phyloP scores from a whole-genome alignment of 2,329 filamentous ascomycete species.

The Aspergillus neoniger region DNA sequence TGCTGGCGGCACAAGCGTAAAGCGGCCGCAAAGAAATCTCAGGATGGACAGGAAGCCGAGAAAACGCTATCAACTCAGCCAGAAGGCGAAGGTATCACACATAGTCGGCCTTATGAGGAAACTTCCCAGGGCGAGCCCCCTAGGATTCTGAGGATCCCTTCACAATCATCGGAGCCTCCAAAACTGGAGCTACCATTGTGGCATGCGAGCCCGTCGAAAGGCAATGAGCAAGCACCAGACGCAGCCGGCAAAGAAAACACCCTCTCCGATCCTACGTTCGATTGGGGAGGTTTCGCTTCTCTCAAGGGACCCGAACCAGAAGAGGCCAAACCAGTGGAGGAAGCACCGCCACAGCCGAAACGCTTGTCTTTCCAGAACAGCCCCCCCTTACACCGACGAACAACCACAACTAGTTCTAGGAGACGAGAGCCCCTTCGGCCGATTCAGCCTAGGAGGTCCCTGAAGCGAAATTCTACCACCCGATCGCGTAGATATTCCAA shows the following conservation, averaged over 20 bases:
- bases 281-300: constrained; percentile 30
- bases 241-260: constrained; percentile 27
- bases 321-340: constrained; percentile 23
- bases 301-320: constrained; percentile 25
- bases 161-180: constrained; percentile 33
- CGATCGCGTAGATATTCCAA: constrained; percentile 40
- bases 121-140: constrained; percentile 25
- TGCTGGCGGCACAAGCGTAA: constrained; percentile 37
- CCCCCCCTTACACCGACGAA: constrained; percentile 30
- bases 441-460: constrained; percentile 37
- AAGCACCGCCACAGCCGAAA: constrained; percentile 27
- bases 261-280: constrained; percentile 32
- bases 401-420: constrained; percentile 31
- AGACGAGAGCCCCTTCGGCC: constrained; percentile 39
- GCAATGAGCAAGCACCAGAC: constrained; percentile 20
- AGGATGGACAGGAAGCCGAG: constrained; percentile 20
- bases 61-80: constrained; percentile 27
- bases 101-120: constrained; percentile 30
- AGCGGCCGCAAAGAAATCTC: constrained; percentile 26
- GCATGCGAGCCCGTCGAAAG: constrained; percentile 31
- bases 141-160: constrained; percentile 25
- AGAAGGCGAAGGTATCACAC: constrained; percentile 24
- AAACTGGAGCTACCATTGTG: constrained; percentile 40
- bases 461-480: constrained; percentile 39
- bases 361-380: constrained; percentile 34